A percentile compares a stretch with the other conserved stretches of the same genome.
phyloP scores from a whole-genome alignment of 23 red algal genomes.

The Chondrus crispus region DNA sequence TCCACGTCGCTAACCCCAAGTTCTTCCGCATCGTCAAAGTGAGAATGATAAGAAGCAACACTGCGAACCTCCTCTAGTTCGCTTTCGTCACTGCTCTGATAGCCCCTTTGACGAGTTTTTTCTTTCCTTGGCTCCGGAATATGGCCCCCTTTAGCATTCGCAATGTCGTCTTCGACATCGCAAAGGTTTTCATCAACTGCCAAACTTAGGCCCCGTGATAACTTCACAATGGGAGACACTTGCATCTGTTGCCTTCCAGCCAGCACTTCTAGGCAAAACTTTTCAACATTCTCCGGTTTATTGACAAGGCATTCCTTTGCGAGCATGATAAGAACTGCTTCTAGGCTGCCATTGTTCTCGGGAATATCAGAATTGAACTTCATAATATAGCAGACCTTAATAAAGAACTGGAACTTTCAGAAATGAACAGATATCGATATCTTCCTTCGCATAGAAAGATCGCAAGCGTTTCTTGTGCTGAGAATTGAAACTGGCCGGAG shows the following conservation, averaged over 20 bases:
- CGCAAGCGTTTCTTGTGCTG: too few species aligned
- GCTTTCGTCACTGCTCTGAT: slow-evolving; percentile 10
- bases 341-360: too few species aligned
- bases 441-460: too few species aligned
- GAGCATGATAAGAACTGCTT: slow-evolving; percentile 4
- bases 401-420: too few species aligned
- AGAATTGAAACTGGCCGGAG: too few species aligned
- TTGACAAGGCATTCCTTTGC: slow-evolving; percentile 24
- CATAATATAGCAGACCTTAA: too few species aligned
- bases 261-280: slow-evolving; percentile 35
- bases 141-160: not conserved
- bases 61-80: not conserved
- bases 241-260: slow-evolving; percentile 25
- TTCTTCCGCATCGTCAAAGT: not conserved
- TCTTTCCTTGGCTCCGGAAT: not conserved
- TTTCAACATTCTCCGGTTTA: slow-evolving; percentile 18
- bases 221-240: not conserved
- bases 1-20: not conserved
- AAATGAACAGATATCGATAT: too few species aligned
- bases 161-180: not conserved
- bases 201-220: not conserved
- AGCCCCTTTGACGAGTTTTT: not conserved
- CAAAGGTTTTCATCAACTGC: not conserved
- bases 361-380: too few species aligned
- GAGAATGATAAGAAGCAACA: not conserved